Conservation (phyloP, 1,284 basidiomycete species). For the Mycena sp. region DNA sequence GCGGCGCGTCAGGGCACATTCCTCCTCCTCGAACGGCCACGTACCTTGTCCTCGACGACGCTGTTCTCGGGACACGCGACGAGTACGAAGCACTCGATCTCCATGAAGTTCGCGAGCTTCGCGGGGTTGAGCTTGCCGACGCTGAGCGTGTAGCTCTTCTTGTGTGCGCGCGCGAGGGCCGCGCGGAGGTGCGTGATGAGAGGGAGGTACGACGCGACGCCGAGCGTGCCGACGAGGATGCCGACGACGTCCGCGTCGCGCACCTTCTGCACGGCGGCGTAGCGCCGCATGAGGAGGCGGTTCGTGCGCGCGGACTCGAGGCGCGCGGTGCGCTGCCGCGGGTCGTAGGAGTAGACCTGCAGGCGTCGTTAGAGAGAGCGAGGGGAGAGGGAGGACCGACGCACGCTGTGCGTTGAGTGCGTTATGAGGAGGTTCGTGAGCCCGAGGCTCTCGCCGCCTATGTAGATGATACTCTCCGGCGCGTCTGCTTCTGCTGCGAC, state of each 20-base stretch:
- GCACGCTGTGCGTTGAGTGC: constrained; percentile 55
- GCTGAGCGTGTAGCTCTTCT: constrained; percentile 94
- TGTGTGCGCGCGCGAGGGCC: constrained; percentile 70
- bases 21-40: too few relatives aligned
- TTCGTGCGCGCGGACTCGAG: constrained; percentile 79
- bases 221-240: constrained; percentile 94
- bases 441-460: constrained; percentile 85
- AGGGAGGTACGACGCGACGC: constrained; percentile 88
- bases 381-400: constrained; percentile 11
- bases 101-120: constrained; percentile 96
- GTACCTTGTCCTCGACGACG: constrained; percentile 84
- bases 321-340: constrained; percentile 49
- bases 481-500: background rate
- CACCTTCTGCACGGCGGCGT: constrained; percentile 89
- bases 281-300: constrained; percentile 90
- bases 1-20: too few relatives aligned
- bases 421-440: constrained; percentile 91
- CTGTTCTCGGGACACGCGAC: constrained; percentile 97
- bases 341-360: constrained; percentile 86
- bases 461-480: constrained; percentile 69
- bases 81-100: constrained; percentile 96
- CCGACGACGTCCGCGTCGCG: constrained; percentile 95
- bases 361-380: background rate
- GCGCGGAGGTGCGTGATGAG: constrained; percentile 81
- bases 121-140: constrained; percentile 97